Evolutionary conservation across 2,329 filamentous ascomycete species (phyloP).

Genomic region (Tricladium varicosporioides): DNA sequence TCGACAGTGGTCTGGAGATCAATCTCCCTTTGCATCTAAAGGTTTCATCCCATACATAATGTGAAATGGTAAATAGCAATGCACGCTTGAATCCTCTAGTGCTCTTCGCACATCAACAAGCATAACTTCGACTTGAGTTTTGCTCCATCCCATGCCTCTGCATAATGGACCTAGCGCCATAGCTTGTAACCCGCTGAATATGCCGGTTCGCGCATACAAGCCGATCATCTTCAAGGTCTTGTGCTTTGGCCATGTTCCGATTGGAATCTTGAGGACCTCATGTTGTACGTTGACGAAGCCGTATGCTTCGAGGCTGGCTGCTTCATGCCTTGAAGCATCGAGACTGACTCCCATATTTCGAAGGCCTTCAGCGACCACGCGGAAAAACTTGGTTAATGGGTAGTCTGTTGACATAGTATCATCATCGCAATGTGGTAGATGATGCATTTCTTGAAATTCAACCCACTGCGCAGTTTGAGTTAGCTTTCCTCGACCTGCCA

Average conservation of each 20-base stretch:
- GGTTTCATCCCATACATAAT: conserved; percentile 9
- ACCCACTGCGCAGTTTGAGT: conserved; percentile 9
- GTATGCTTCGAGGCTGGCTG: conserved; percentile 19
- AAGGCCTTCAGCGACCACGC: conserved; percentile 6
- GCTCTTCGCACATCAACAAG: conserved; percentile 20
- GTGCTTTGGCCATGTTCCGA: conserved; percentile 48
- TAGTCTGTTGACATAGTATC: conserved; percentile 12
- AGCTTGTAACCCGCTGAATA: conserved; percentile 14
- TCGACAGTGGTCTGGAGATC: neutral
- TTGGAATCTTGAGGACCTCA: conserved; percentile 43
- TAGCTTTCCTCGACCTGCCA: neutral
- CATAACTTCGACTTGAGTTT: conserved; percentile 21
- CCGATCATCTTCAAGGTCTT: conserved; percentile 44
- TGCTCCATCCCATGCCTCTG: conserved; percentile 19
- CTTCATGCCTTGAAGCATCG: conserved; percentile 2
- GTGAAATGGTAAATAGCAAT: conserved; percentile 19
- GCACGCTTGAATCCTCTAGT: conserved; percentile 18
- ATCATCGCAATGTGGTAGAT: conserved; percentile 38
- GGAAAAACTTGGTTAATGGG: conserved; percentile 6
- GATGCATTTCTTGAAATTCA: conserved; percentile 37
- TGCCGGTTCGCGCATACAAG: conserved; percentile 6
- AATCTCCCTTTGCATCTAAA: neutral
- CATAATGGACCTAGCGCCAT: conserved; percentile 23
- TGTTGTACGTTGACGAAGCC: conserved; percentile 43
- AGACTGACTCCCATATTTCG: conserved; percentile 11